Percentiles rank a stretch among this genome's conserved stretches.
phyloP scores from a whole-genome alignment of 2,329 filamentous ascomycete genomes.

The Neofusicoccum sp. region DNA sequence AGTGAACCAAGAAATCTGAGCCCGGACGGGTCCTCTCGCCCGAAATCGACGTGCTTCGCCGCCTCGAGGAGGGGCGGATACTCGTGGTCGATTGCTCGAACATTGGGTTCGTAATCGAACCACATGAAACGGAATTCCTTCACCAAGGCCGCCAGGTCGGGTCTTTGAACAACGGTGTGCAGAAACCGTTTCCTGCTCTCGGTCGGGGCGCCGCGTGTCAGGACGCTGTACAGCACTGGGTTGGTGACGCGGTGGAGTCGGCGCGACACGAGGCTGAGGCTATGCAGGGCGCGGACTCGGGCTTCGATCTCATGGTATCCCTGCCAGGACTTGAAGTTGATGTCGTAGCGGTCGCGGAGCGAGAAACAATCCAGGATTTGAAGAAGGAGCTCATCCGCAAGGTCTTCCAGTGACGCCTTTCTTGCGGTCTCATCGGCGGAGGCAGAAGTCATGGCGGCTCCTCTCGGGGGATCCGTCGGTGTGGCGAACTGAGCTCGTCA shows the following conservation, averaged over 20 bases:
- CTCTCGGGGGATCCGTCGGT: no score
- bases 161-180: background rate
- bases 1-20: background rate
- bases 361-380: background rate
- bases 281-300: background rate
- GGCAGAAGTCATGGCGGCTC: background rate
- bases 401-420: background rate
- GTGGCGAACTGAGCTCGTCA: no score
- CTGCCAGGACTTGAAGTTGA: constrained; percentile 3
- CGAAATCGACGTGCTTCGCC: background rate
- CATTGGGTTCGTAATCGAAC: background rate
- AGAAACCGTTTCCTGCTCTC: background rate
- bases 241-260: background rate
- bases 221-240: background rate
- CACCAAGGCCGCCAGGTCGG: background rate
- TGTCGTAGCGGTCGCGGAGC: background rate
- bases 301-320: background rate
- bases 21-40: background rate
- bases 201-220: background rate
- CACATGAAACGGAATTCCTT: constrained; percentile 1
- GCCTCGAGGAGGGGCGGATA: background rate
- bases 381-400: background rate
- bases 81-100: background rate
- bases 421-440: no score
- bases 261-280: background rate